Percentiles rank a stretch among this genome's conserved stretches.
Evolutionary conservation across 768 basidiomycete species (phyloP).

Genomic region (Harrya chromipes): DNA sequence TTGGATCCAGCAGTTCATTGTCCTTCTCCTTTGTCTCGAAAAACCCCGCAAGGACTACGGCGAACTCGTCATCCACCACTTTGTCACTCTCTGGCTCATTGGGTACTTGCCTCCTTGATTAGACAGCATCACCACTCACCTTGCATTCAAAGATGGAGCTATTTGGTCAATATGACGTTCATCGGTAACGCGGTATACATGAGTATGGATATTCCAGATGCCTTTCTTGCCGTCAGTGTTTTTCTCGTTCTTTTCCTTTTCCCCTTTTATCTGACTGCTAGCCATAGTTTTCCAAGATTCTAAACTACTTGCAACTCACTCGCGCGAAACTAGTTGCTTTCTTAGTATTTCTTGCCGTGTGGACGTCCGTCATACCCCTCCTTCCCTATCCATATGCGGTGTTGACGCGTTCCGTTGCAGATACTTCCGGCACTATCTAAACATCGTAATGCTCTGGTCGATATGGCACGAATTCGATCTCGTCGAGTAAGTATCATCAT

Average conservation of each 20-base stretch:
- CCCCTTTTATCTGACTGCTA: background rate
- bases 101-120: conserved; percentile 47
- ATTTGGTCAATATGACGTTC: conserved; percentile 71
- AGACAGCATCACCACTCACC: background rate
- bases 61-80: conserved; percentile 87
- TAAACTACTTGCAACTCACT: conserved; percentile 82
- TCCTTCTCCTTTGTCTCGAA: conserved; percentile 81
- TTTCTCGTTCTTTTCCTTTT: background rate
- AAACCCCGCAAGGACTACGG: conserved; percentile 91
- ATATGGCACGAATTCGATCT: conserved; percentile 77
- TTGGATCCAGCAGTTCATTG: conserved; percentile 91
- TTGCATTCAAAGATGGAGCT: conserved; percentile 65
- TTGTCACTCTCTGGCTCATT: conserved; percentile 93
- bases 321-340: conserved; percentile 62
- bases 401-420: conserved; percentile 35
- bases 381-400: background rate
- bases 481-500: conserved; percentile 57
- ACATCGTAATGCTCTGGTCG: conserved; percentile 82
- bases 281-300: conserved; percentile 70
- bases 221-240: conserved; percentile 72
- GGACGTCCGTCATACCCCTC: conserved; percentile 62
- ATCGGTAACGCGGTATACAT: conserved; percentile 92
- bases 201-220: conserved; percentile 96
- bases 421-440: conserved; percentile 93
- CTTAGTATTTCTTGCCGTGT: conserved; percentile 60